Evolutionary conservation across 495 filamentous ascomycete genomes (phyloP), one percentile per base, ranked within the genome.

Genomic region (Trichodelitschia bisporula): DNA sequence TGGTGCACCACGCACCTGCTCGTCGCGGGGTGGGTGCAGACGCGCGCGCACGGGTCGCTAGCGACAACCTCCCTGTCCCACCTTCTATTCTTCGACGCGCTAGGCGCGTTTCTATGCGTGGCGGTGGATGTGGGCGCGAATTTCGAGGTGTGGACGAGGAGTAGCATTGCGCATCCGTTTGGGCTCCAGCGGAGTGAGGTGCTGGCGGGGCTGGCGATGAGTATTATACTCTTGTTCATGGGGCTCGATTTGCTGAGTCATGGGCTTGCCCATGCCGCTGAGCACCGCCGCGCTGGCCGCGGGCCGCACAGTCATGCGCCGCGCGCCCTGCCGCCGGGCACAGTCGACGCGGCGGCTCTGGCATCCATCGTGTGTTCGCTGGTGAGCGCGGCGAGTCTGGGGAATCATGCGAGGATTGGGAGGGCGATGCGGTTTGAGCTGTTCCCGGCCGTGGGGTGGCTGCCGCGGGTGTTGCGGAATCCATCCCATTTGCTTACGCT

Each of bases 91-190:
- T 97, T 91, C 46, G 86, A 97, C 50, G 83, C 84, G 6, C 60
- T 91, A 2, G 79, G 79, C 10, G 86, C 86, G 11, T 67, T 77
- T 28, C 68, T 97, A n/a, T 95, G 84, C 43, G 82, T 92, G 1
- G 69, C 62, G 1, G 86, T 95, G 26, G 86, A 95, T 44, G 77
- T 95, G 0, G 60, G 91, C 18, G 66, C 73, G 18, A 95, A 95
- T 49, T 97, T 97, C 40, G 84, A 93, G 45, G 84, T 93, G 2
- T 95, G 89, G 89, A 83, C 78, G 35, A 66, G 86, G 24, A 83
- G 77, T 31, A 83, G 69, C 37, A 77, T 97, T 35, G 70, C 77
- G 2, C 83, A 95, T 51, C 89, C 86, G 3, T 97, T 97, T 46
- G 86, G 75, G 31, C 59, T 93, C 5, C 78, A 91, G 47, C 67